Evolutionary conservation across 306 rosid genomes (phyloP), one percentile per base, ranked within the genome.

Genomic region (Vigna unguiculata): DNA sequence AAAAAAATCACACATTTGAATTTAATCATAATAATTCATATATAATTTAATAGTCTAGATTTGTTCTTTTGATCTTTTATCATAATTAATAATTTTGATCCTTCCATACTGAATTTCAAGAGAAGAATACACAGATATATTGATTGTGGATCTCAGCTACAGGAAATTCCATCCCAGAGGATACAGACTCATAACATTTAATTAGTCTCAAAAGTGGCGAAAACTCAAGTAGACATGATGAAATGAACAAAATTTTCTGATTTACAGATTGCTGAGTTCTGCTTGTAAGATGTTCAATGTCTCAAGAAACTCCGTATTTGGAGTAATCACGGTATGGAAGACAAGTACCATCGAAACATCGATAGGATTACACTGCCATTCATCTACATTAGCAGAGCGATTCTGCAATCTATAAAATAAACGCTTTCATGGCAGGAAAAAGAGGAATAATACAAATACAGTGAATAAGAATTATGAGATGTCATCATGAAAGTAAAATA

Each of bases 401-500:
- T 54, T 63, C 70, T 62, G 41, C 45, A 69, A 17, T 71, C 43
- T 45, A 19, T 15, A 22, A 45, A 2, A 30, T 32, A 32, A 61
- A 2, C 51, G 17, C 19, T 48, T 32, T 41, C 69, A 73, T 25
- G 66, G 78, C 45, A 32, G 57, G 43, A 64, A 59, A 70, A 30
- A 62, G 79, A 57, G 60, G 34, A 72, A 59, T 10, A 15, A 38
- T 10, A 15, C 38, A 22, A 40, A 41, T 6, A 32, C 59, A 57
- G 34, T 46, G 57, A 25, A 32, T n/a, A 3, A 9, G 14, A 62
- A 76, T 49, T 22, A 48, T 57, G 59, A 16, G 13, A 28, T 64
- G 55, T 7, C 8, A 40, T 90, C 89, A 93, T 9, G 93, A 80
- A 65, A 91, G 90, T 86, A 93, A 83, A 69, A 82, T 82, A 22